Evolutionary conservation across 129 eudicot genomes (phyloP), one percentile per base, ranked within the genome.

Genomic region (Escallonia herrerae): DNA sequence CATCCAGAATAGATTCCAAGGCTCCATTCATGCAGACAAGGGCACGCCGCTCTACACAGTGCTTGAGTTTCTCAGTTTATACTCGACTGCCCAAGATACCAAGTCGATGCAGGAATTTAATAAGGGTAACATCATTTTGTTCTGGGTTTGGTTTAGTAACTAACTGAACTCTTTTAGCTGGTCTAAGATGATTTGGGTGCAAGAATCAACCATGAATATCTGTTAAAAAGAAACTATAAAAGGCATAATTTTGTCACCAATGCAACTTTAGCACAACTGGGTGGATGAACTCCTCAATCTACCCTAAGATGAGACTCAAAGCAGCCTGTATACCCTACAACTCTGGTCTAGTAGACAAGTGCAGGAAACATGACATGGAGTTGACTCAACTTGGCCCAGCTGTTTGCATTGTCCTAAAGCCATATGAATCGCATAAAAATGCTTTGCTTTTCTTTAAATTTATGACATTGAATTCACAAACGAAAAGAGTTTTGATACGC

Each of bases 111-210:
- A 60, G 61, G 10, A 71, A 62, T 43, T 15, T 70, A 43, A 60
- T 62, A 56, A 82, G 77, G 87, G 87, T 72, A 75, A 63, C n/a
- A 64, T 2, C 4, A 3, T 4, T 42, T 44, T 39, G 6, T 46
- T n/a, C 5, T 4, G 9, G 12, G 8, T 11, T 11, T 11, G 22
- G 12, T 5, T n/a, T n/a, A 22, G 55, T n/a, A 15, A 0, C 5
- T 40, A 6, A 9, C 22, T 38, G 7, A 43, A 9, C 57, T 52
- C 57, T 52, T 7, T 13, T 8, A 8, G 4, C 57, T 52, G 15
- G 4, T n/a, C 4, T 52, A 52, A 8, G 57, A 8, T 52, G 15
- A 22, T 52, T 4, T 8, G 1, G 15, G 14, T 5, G 14, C 11
- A 8, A 8, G 12, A 7, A 52, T n/a, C 14, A 7, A 7, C 2